phyloP scores from a whole-genome alignment of 148 eudicot species.

The Rhododendron williamsianum region DNA sequence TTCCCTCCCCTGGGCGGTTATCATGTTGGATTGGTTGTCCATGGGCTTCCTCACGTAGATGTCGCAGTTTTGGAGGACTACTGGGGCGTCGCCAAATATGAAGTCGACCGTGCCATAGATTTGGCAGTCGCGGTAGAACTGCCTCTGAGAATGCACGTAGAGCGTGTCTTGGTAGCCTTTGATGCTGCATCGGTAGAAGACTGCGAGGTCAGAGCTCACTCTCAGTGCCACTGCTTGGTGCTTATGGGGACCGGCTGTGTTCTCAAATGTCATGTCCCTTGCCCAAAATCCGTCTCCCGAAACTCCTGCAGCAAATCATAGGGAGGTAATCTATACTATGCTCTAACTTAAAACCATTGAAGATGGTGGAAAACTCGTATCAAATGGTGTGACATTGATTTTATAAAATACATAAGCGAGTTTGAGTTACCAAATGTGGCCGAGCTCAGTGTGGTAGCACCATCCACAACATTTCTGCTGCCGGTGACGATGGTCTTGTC shows the following conservation, averaged over 20 bases:
- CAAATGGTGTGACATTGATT: background rate
- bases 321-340: too few relatives aligned
- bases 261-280: constrained; percentile 63
- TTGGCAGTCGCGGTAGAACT: constrained; percentile 73
- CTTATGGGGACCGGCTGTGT: constrained; percentile 61
- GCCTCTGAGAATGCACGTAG: constrained; percentile 45
- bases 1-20: constrained; percentile 65
- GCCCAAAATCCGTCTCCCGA: constrained; percentile 68
- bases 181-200: constrained; percentile 57
- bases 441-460: constrained; percentile 46
- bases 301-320: constrained; percentile 24
- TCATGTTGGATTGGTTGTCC: constrained; percentile 44
- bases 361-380: background rate
- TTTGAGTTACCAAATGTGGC: constrained; percentile 46
- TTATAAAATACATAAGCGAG: background rate
- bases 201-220: constrained; percentile 47
- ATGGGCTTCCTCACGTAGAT: constrained; percentile 46
- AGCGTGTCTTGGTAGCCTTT: constrained; percentile 70
- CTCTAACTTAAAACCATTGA: too few relatives aligned
- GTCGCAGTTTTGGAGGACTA: constrained; percentile 63
- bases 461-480: constrained; percentile 41
- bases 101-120: constrained; percentile 66
- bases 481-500: constrained; percentile 64
- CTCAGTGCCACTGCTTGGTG: constrained; percentile 67
- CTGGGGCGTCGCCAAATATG: constrained; percentile 64